Evolutionary conservation across 116 monocot species (phyloP), one percentile per base, ranked within the genome.

Genomic region (Papilionanthe hybrid): DNA sequence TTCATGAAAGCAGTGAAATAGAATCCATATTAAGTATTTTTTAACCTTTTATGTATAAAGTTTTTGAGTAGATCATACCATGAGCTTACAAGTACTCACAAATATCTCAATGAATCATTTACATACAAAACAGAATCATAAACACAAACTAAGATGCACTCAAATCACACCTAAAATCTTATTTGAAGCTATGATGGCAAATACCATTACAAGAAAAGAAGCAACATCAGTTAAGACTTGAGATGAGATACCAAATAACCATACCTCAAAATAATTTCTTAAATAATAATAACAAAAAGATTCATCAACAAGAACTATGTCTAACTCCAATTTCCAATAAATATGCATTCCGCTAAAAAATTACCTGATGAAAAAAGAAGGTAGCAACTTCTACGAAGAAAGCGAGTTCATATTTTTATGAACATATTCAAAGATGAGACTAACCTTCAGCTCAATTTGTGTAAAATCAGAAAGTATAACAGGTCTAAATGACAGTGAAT

Each of bases 381-480:
- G n/a, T n/a, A n/a, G n/a, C n/a, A n/a, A n/a, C n/a, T n/a, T n/a
- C n/a, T n/a, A n/a, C n/a, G n/a, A n/a, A n/a, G n/a, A n/a, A n/a
- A n/a, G n/a, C n/a, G n/a, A n/a, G n/a, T n/a, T n/a, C n/a, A n/a
- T n/a, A n/a, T n/a, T n/a, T n/a, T 48, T 23, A 47, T 75, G 75
- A 49, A 47, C 25, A 49, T 29, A 27, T 49, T 75, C 22, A 77
- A 29, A 44, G 72, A 43, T 58, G 53, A 77, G 72, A 55, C 72
- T 72, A 42, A 98, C 98, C 94, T 94, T 99, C 45, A 99, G 75
- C 77, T 94, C 99, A 82, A 99, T 93, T 75, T 77, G 87, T 27
- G 93, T 90, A 81, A 95, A 99, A 83, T 99, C 99, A 48, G 99
- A 95, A 91, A 99, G 99, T 80, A 99, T 92, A 37, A 96, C n/a